Percentiles rank a stretch among this genome's conserved stretches.
Conservation (phyloP, 2,329 filamentous ascomycete species). For the Talaromyces funiculosus region DNA sequence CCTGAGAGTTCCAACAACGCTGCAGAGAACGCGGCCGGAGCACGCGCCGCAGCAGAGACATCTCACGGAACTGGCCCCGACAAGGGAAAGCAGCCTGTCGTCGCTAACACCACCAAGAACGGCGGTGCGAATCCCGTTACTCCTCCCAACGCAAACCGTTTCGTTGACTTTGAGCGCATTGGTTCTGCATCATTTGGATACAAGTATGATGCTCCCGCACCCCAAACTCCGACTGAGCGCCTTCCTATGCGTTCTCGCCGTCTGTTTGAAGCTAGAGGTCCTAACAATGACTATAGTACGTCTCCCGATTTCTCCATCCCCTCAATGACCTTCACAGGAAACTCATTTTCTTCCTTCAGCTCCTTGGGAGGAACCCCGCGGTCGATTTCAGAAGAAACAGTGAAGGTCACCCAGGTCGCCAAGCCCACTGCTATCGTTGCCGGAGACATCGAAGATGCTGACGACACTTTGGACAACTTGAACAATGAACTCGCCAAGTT, state of each 20-base stretch:
- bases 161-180: slow-evolving; percentile 7
- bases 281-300: slow-evolving; percentile 14
- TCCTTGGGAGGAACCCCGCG: slow-evolving; percentile 9
- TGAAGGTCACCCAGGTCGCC: background rate
- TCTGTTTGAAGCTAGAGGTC: slow-evolving; percentile 7
- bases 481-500: background rate
- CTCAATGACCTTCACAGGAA: slow-evolving; percentile 5
- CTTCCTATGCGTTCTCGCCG: slow-evolving; percentile 5
- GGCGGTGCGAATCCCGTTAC: background rate
- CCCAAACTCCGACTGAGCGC: slow-evolving; percentile 8
- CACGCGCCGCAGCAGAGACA: background rate
- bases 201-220: slow-evolving; percentile 11
- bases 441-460: slow-evolving; percentile 1
- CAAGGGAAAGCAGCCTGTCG: slow-evolving; percentile 4
- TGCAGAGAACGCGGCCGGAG: background rate
- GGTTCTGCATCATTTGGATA: slow-evolving; percentile 7
- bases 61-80: background rate
- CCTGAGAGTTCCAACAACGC: slow-evolving; percentile 4
- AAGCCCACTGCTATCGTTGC: background rate
- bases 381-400: slow-evolving; percentile 1
- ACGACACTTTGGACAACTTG: slow-evolving; percentile 4
- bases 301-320: slow-evolving; percentile 5
- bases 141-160: background rate
- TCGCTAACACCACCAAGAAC: background rate
- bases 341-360: slow-evolving; percentile 11